phyloP scores from a whole-genome alignment of 2,329 filamentous ascomycete genomes.

The Aspergillus pseudotamarii region DNA sequence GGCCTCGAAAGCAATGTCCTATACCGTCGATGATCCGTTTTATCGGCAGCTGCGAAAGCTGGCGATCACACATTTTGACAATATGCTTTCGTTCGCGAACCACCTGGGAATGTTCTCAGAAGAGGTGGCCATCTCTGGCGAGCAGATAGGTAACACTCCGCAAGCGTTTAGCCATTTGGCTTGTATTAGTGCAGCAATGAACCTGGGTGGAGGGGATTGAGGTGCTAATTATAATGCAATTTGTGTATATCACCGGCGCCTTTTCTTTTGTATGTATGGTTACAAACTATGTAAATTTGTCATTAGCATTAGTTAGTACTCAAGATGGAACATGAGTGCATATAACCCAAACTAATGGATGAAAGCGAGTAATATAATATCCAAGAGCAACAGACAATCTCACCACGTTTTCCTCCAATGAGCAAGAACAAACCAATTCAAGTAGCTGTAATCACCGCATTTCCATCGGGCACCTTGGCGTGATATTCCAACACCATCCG shows the following conservation, averaged over 20 bases:
- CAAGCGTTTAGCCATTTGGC: constrained; percentile 79
- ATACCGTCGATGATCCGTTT: background rate
- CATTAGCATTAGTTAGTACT: background rate
- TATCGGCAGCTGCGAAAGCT: background rate
- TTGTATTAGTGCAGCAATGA: constrained; percentile 76
- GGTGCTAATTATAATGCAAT: background rate
- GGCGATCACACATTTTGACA: constrained; percentile 72
- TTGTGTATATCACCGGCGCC: background rate
- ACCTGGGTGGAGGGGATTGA: constrained; percentile 51
- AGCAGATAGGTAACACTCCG: constrained; percentile 78
- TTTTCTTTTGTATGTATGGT: background rate
- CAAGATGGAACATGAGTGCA: background rate
- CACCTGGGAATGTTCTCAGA: constrained; percentile 79
- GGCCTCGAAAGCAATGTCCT: background rate
- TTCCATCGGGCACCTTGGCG: constrained; percentile 54
- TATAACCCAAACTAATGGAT: background rate
- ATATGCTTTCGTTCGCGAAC: constrained; percentile 75
- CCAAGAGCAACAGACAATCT: background rate
- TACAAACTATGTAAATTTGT: background rate
- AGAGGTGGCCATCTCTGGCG: constrained; percentile 73
- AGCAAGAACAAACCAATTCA: background rate
- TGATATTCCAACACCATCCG: constrained; percentile 65
- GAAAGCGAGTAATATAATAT: background rate
- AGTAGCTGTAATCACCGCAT: constrained; percentile 8
- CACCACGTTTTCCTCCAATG: background rate